Percentiles rank a stretch among this genome's conserved stretches.
phyloP scores from a whole-genome alignment of 176 grass and related monocot species.

The Musa troglodytarum region DNA sequence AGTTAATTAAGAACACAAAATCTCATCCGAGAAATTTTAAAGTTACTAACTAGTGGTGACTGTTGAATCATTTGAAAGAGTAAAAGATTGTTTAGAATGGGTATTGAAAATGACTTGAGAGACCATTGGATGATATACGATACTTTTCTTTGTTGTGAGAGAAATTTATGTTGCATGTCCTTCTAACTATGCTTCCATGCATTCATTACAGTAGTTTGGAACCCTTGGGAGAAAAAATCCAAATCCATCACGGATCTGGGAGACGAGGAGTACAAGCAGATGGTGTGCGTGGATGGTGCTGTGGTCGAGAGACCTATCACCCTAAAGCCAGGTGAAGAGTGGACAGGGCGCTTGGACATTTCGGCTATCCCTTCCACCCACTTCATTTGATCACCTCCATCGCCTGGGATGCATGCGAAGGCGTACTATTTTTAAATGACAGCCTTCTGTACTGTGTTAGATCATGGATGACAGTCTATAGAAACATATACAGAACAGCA shows the following conservation, averaged over 20 bases:
- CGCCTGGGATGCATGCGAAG: constrained; percentile 21
- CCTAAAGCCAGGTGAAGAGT: constrained; percentile 76
- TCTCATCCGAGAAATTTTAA: background rate
- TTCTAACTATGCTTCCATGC: background rate
- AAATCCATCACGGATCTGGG: constrained; percentile 58
- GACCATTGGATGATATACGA: too few species aligned
- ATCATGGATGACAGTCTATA: too few species aligned
- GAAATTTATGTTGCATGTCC: background rate
- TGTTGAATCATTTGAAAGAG: background rate
- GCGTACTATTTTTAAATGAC: too few species aligned
- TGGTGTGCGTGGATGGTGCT: constrained; percentile 77
- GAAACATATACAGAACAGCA: too few species aligned
- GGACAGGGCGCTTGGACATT: constrained; percentile 81
- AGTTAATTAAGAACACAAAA: too few species aligned
- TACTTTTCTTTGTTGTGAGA: too few species aligned
- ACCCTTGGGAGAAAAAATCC: constrained; percentile 85
- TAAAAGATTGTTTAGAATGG: too few species aligned
- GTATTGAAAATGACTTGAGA: too few species aligned
- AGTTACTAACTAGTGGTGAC: too few species aligned
- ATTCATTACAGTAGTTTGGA: constrained; percentile 66
- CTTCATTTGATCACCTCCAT: constrained; percentile 69
- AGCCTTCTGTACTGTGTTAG: too few species aligned
- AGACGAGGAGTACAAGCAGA: constrained; percentile 89
- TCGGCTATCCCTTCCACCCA: constrained; percentile 61
- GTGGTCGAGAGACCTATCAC: constrained; percentile 50